A percentile compares a stretch with the other conserved stretches of the same genome.
Evolutionary conservation across 1,139 yeast species (phyloP).

Genomic region (Hanseniaspora uvarum): DNA sequence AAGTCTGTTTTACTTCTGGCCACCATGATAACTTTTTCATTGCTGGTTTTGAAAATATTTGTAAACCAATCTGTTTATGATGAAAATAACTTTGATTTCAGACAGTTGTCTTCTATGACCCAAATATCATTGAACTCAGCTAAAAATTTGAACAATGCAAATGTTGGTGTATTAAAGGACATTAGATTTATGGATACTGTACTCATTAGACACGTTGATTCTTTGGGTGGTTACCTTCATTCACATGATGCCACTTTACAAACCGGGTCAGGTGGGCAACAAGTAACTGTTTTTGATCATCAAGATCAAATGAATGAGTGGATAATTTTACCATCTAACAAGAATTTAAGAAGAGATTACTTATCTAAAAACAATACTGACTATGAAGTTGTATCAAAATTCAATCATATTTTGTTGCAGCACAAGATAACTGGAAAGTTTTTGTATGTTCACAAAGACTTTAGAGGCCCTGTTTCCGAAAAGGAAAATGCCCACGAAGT

Average conservation of each 20-base stretch:
- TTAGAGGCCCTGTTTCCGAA: conserved; percentile 67
- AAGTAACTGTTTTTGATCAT: conserved; percentile 51
- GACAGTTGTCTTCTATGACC: conserved; percentile 47
- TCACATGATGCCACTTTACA: conserved; percentile 50
- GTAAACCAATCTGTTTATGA: conserved; percentile 36
- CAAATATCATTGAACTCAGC: conserved; percentile 38
- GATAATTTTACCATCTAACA: conserved; percentile 43
- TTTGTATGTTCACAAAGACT: conserved; percentile 45
- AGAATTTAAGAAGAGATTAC: conserved; percentile 20
- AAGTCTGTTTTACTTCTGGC: conserved; percentile 35
- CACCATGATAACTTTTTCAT: conserved; percentile 46
- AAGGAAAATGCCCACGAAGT: conserved; percentile 73
- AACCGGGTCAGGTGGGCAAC: conserved; percentile 52
- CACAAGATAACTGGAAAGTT: conserved; percentile 54
- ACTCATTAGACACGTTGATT: conserved; percentile 52
- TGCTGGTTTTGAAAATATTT: conserved; percentile 41
- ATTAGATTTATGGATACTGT: conserved; percentile 58
- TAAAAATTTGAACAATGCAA: conserved; percentile 32
- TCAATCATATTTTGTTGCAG: conserved; percentile 46
- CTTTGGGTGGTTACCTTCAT: conserved; percentile 55
- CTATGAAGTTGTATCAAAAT: conserved; percentile 37
- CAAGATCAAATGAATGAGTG: conserved; percentile 52
- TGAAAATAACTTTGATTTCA: conserved; percentile 37
- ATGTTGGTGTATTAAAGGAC: conserved; percentile 37
- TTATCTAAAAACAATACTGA: conserved; percentile 23